Base-by-base conservation (phyloP, 257 asterid genomes). In the Petrea volubilis region DNA sequence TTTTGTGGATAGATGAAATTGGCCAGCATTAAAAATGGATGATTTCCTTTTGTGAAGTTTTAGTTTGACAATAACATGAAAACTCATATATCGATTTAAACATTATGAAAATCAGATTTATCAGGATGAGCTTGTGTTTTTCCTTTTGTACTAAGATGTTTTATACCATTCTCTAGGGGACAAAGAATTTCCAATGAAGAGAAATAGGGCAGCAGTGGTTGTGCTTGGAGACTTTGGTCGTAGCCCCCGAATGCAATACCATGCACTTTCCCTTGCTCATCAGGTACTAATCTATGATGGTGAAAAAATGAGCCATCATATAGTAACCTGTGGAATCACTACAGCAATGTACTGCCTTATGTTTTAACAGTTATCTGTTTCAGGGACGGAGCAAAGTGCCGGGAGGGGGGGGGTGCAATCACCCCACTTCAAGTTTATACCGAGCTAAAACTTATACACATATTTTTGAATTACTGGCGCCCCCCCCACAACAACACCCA, bases 151-250 rank as follows among this genome's bases (percentile, higher is more conserved):
- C 11, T 9, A 33, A 43, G 23, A 33, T 44, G 24, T 41, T 4
- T 52, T 50, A 25, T 59, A 59, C 23, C 49, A 18, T 56, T 60
- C 20, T 46, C 47, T 63, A 64, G 78, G 76, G 31, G 56, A 70
- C 55, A 38, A 61, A 67, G 60, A 58, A 68, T 29, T 34, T 67
- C 59, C 70, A 52, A 86, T 74, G 80, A 80, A 69, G 79, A 87
- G 97, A 78, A 84, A 87, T 73, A 87, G 99, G 81, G 97, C 86
- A 0, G 96, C 97, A 0, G 89, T 94, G 62, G 96, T 94, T 64
- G 99, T 94, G 71, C 97, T 94, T 14, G 99, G 99, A 0, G 99
- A 94, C 79, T 83, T 94, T 7, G 99, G 99, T 18, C 96, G 97
- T 41, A 91, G 99, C 79, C 99, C 97, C 10, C 84, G 99, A 10